Conservation (phyloP, 176 grass and related monocot genomes). For the Tillandsia leiboldiana region DNA sequence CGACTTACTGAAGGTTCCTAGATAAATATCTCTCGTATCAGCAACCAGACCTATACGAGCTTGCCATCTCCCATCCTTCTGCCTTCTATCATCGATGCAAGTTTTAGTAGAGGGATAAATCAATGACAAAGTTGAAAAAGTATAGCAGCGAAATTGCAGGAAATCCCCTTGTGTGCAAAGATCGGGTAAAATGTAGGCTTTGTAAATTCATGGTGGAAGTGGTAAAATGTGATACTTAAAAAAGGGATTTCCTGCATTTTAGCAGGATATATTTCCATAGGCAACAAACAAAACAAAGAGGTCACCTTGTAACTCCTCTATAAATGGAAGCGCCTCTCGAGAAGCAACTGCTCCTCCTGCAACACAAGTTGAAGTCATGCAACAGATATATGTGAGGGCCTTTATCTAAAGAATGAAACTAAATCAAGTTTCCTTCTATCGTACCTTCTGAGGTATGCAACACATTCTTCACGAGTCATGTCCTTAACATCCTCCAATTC, state of each 20-base stretch:
- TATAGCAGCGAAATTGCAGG: not conserved
- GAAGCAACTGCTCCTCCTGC: conserved; percentile 93
- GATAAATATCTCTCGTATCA: conserved; percentile 88
- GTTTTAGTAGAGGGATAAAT: conserved; percentile 10
- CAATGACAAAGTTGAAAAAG: conserved; percentile 19
- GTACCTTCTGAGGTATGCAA: conserved; percentile 90
- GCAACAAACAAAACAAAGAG: conserved; percentile 18
- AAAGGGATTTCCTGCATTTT: no score
- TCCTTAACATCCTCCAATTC: conserved; percentile 55
- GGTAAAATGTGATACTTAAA: no score
- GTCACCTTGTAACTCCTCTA: conserved; percentile 94
- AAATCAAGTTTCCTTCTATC: conserved; percentile 5
- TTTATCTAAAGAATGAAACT: not conserved
- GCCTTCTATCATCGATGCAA: conserved; percentile 44
- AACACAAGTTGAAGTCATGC: conserved; percentile 1
- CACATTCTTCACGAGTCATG: conserved; percentile 70
- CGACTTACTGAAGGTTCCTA: conserved; percentile 82
- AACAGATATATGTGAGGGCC: not conserved
- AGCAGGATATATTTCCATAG: no score
- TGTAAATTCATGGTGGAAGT: no score
- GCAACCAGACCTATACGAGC: conserved; percentile 87
- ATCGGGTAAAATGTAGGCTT: no score
- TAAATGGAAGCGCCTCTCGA: conserved; percentile 96
- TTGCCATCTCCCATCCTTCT: conserved; percentile 97
- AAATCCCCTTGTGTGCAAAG: no score